Evolutionary conservation across 345 rosid species (phyloP), one percentile per base, ranked within the genome.

Genomic region (Populus pruinosa): DNA sequence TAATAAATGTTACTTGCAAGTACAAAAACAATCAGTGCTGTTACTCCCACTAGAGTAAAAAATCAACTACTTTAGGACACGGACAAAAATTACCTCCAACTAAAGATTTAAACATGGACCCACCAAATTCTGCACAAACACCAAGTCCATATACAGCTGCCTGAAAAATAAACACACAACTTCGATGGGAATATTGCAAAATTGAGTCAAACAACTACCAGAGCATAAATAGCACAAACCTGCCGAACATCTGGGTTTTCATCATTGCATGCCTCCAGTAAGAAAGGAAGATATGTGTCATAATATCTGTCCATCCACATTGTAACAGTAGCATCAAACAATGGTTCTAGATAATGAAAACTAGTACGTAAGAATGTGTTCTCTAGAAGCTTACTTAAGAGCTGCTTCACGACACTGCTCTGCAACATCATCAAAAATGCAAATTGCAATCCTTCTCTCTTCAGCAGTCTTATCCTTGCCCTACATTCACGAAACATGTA

Each of bases 61-160:
- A 70, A 67, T 25, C 36, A 69, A 73, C 27, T 59, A 11, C 55
- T 66, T 18, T 5, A 71, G 65, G 31, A 74, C 65, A 70, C 70
- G 9, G 65, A 69, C 31, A 78, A 74, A 76, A 55, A 39, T 65
- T 84, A 96, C 99, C 99, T 88, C 98, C 97, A 79, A 92, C 97
- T 83, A 96, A 97, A 62, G 95, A 95, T 83, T 92, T 94, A 86
- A 96, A 91, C 33, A 87, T 88, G 35, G 93, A 79, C 55, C 97
- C 94, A 17, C 99, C 99, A 83, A 92, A 91, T 87, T 96, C 99
- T n/a, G 98, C 97, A 90, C 99, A 96, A 72, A 96, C 98, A 83
- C 99, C 99, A 70, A 96, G 94, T 76, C 99, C 99, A 82, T 96
- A 96, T 31, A 96, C 99, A 5, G 99, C 99, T 47, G 99, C 99